Evolutionary conservation across 208 protist species (phyloP), one percentile per base, ranked within the genome.

Genomic region (Leishmania guyanensis): DNA sequence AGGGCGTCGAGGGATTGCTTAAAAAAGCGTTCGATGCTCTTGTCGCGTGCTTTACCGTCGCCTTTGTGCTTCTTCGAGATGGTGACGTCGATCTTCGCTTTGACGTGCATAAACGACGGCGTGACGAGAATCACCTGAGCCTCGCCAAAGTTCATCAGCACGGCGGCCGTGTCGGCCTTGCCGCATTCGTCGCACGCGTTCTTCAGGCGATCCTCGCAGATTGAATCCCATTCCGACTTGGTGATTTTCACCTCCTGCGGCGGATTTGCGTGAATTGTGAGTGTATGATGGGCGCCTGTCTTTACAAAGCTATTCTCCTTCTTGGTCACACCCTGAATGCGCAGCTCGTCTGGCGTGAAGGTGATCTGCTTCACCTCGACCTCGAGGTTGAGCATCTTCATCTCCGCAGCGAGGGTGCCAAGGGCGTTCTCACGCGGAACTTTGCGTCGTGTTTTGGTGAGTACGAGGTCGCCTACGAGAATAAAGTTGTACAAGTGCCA

Each of bases 401-500:
- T 86, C 79, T 94, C 90, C 4, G 91, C 84, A 0, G 84, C 75
- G 9, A 82, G 77, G 22, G 80, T 90, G 43, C 90, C 89, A 0
- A 88, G 89, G 0, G 89, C 76, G 62, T 83, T 93, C 60, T 97
- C 91, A 64, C 90, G 94, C 10, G 68, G 73, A 2, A 97, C 87
- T 79, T 97, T 97, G 17, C 95, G 94, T 16, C 82, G 77, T 36
- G 94, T 98, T 50, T 89, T 91, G 36, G 94, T 92, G 17, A 87
- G 80, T 56, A 98, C 90, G 16, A 75, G 62, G 81, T 98, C 95
- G 12, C 97, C 98, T 0, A 89, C 86, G 22, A 94, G 64, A 29
- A 99, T 93, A 29, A 99, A 86, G 85, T 99, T 99, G 90, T 99
- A 99, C 8, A 98, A 82, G 83, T 99, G 98, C 98, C 99, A 99